Conservation (phyloP, 768 basidiomycete species). For the Collybia mongolica region DNA sequence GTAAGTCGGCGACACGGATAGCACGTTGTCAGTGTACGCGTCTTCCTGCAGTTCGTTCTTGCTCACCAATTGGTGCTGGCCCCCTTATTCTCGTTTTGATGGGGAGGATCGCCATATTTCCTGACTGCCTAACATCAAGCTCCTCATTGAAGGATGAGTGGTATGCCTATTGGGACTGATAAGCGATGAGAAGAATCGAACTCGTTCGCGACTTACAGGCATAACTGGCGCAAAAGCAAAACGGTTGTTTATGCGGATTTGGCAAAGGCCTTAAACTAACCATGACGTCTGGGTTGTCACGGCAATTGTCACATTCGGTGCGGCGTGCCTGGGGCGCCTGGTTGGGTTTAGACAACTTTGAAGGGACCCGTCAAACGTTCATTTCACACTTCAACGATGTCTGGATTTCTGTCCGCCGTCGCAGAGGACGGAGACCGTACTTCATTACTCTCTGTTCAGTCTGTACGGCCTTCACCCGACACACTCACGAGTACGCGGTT, state of each 20-base stretch:
- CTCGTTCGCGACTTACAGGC: conserved; percentile 44
- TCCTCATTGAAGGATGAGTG: conserved; percentile 93
- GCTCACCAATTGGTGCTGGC: conserved; percentile 78
- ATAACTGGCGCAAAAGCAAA: conserved; percentile 29
- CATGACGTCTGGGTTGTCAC: conserved; percentile 24
- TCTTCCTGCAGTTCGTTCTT: conserved; percentile 12
- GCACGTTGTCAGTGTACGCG: conserved; percentile 11
- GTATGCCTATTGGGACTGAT: conserved; percentile 67
- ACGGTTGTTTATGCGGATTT: conserved; percentile 29
- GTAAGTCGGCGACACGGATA: conserved; percentile 4
- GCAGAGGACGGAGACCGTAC: conserved; percentile 40
- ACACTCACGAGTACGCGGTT: conserved; percentile 67
- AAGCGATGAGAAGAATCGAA: background rate
- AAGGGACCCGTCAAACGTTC: background rate
- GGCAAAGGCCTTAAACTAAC: conserved; percentile 16
- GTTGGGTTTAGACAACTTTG: background rate
- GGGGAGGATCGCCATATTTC: conserved; percentile 88
- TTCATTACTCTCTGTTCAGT: conserved; percentile 42
- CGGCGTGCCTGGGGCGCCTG: no score
- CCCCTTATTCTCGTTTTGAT: conserved; percentile 92
- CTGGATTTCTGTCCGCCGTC: conserved; percentile 21
- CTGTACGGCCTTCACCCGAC: conserved; percentile 61
- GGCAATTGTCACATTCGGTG: background rate
- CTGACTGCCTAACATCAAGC: conserved; percentile 77
- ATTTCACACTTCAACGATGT: conserved; percentile 23